Evolutionary conservation across 1,284 basidiomycete genomes (phyloP), one percentile per base, ranked within the genome.

Genomic region (Ceratobasidium sp.): DNA sequence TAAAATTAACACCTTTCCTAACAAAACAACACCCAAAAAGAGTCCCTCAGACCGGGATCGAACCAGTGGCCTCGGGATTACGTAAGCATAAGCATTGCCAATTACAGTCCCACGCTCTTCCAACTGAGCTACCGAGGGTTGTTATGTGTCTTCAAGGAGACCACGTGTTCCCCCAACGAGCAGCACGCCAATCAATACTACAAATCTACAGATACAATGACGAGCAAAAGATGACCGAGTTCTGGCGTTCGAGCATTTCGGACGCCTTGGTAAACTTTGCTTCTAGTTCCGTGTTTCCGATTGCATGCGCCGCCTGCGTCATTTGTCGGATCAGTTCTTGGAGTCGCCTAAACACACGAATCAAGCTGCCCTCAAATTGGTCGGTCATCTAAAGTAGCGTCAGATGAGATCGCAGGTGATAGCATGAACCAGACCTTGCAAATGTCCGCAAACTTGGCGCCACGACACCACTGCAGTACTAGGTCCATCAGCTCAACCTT

Each of bases 401-500:
- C 37, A 69, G 34, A 16, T n/a, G 27, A 43, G 48, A 16, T 11
- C 14, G 8, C 2, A 58, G 39, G 14, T 14, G 1, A 48, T 3
- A 41, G n/a, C 34, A 58, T 61, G 63, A 16, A 3, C 76, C 88
- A 62, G 71, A 94, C 94, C 88, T 98, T 98, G 88, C 94, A 96
- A 76, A 98, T 96, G 49, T 99, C 96, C 0, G 93, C 86, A 83
- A 99, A 99, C 41, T 94, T 94, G n/a, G 95, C 93, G 0, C 98
- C 98, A 41, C 94, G 90, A 84, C 97, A 99, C 98, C 98, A 99
- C 79, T 96, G 92, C 74, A 96, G 87, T 24, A 99, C 97, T 4
- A 93, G 92, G 78, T 98, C 97, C 95, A 98, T 98, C 75, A 99
- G 88, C 81, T 98, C 97, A 34, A 98, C 95, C 82, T 98, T 98